These are phyloP conservation scores for Colletotrichum endophyticum DNA, from an alignment of 2,329 filamentous ascomycete genomes.

Conservation along the genomic window DNA sequence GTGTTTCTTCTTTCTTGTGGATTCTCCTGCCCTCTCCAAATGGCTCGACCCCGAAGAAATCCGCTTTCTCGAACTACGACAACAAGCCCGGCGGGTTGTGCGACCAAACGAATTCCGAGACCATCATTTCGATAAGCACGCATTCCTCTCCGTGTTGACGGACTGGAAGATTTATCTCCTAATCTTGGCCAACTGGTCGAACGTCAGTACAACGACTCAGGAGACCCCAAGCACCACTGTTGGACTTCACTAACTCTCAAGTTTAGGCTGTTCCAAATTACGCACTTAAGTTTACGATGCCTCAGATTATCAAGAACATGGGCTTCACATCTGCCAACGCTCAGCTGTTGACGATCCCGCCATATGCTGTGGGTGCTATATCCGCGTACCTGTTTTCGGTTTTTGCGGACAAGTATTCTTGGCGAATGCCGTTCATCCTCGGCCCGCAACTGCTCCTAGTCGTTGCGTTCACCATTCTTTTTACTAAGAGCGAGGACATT, in stretches of 20 bases:
- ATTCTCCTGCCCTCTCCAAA: slow-evolving; percentile 39
- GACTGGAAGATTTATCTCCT: slow-evolving; percentile 53
- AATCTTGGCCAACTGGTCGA: slow-evolving; percentile 47
- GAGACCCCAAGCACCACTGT: not conserved
- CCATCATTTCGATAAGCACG: slow-evolving; percentile 34
- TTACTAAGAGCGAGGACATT: slow-evolving; percentile 39
- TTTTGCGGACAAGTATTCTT: slow-evolving; percentile 39
- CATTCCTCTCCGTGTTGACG: slow-evolving; percentile 42
- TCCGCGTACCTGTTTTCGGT: slow-evolving; percentile 35
- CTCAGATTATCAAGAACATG: slow-evolving; percentile 44
- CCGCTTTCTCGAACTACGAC: slow-evolving; percentile 42
- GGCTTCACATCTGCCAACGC: slow-evolving; percentile 39
- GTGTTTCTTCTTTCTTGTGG: slow-evolving; percentile 52
- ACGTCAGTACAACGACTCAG: slow-evolving; percentile 26
- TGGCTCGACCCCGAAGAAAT: slow-evolving; percentile 46
- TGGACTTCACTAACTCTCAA: not conserved
- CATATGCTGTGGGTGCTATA: slow-evolving; percentile 38
- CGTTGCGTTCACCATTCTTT: slow-evolving; percentile 39
- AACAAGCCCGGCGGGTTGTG: slow-evolving; percentile 32
- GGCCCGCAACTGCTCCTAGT: slow-evolving; percentile 36
- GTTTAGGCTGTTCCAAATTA: slow-evolving; percentile 31
- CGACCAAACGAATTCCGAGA: slow-evolving; percentile 27
- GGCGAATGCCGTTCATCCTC: slow-evolving; percentile 44
- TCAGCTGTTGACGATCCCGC: slow-evolving; percentile 37
- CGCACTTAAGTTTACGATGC: slow-evolving; percentile 38